These are phyloP conservation scores for Chaetomium globosum DNA, from an alignment of 2,329 filamentous ascomycete species.

Conservation along the genomic window DNA sequence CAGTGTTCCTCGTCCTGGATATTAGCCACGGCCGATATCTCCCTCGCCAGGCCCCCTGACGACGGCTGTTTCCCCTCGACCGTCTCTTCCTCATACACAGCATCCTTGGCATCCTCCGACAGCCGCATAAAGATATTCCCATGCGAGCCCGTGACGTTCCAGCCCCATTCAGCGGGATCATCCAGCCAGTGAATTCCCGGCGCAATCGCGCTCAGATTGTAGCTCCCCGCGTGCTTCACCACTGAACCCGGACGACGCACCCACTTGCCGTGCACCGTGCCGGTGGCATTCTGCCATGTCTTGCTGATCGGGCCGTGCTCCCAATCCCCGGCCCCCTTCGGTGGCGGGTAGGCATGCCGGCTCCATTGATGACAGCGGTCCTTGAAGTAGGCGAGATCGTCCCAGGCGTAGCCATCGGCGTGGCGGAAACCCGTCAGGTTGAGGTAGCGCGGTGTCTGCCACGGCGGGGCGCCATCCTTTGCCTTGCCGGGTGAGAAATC, in stretches of 20 bases:
- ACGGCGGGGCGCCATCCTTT: constrained; percentile 34
- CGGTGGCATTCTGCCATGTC: constrained; percentile 78
- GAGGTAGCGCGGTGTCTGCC: constrained; percentile 51
- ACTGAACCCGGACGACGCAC: constrained; percentile 58
- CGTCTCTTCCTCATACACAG: constrained; percentile 48
- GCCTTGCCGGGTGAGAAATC: constrained; percentile 55
- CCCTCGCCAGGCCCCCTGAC: constrained; percentile 62
- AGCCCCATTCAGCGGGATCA: constrained; percentile 64
- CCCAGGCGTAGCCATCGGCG: constrained; percentile 77
- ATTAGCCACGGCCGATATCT: constrained; percentile 69
- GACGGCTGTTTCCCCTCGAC: constrained; percentile 41
- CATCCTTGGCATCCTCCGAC: constrained; percentile 54
- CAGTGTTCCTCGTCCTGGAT: constrained; percentile 71
- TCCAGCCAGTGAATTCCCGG: constrained; percentile 67
- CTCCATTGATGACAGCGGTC: constrained; percentile 65
- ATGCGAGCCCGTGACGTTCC: constrained; percentile 75
- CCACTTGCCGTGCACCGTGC: constrained; percentile 77
- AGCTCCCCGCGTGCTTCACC: constrained; percentile 51
- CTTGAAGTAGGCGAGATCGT: constrained; percentile 67
- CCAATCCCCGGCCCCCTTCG: constrained; percentile 38
- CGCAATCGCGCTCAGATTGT: constrained; percentile 67
- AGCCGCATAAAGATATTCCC: constrained; percentile 72
- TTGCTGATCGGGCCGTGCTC: constrained; percentile 43
- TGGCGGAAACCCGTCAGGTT: constrained; percentile 78
- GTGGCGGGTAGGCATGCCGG: constrained; percentile 50